These are phyloP conservation scores for Aspergillus asperescens DNA, from an alignment of 495 filamentous ascomycete genomes.

Conservation along the genomic window DNA sequence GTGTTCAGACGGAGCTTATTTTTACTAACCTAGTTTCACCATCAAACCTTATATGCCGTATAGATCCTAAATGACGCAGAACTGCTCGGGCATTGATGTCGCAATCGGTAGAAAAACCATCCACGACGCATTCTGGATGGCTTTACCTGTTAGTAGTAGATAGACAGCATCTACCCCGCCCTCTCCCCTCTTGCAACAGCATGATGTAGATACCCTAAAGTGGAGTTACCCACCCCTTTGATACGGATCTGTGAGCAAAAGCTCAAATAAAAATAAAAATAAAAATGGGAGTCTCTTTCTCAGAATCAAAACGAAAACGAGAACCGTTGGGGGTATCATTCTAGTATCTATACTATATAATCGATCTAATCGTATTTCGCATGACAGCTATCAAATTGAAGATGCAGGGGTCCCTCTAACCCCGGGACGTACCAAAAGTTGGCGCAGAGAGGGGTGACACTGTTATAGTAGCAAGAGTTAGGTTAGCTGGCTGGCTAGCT, in stretches of 20 bases:
- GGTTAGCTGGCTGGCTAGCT: too few relatives aligned
- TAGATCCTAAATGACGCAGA: neutral
- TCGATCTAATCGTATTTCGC: neutral
- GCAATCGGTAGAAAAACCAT: too few relatives aligned
- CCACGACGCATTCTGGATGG: too few relatives aligned
- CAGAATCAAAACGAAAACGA: slow-evolving; percentile 11
- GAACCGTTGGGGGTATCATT: slow-evolving; percentile 27
- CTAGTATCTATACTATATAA: slow-evolving; percentile 6
- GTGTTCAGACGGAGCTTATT: neutral
- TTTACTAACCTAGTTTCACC: neutral
- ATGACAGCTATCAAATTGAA: slow-evolving; percentile 35
- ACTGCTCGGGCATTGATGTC: too few relatives aligned
- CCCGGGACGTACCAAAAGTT: slow-evolving; percentile 84
- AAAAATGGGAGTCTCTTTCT: too few relatives aligned
- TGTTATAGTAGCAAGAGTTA: slow-evolving; percentile 31
- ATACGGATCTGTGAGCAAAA: too few relatives aligned
- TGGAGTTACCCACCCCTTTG: too few relatives aligned
- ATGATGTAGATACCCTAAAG: too few relatives aligned
- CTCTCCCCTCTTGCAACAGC: too few relatives aligned
- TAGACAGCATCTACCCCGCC: too few relatives aligned
- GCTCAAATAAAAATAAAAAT: too few relatives aligned
- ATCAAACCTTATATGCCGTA: neutral
- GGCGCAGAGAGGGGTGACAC: slow-evolving; percentile 83
- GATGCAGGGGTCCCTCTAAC: slow-evolving; percentile 63
- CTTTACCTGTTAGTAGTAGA: too few relatives aligned